A percentile compares a stretch with the other conserved stretches of the same genome.
phyloP scores from a whole-genome alignment of 164 flowering plant species.

The Nymphaea thermarum region DNA sequence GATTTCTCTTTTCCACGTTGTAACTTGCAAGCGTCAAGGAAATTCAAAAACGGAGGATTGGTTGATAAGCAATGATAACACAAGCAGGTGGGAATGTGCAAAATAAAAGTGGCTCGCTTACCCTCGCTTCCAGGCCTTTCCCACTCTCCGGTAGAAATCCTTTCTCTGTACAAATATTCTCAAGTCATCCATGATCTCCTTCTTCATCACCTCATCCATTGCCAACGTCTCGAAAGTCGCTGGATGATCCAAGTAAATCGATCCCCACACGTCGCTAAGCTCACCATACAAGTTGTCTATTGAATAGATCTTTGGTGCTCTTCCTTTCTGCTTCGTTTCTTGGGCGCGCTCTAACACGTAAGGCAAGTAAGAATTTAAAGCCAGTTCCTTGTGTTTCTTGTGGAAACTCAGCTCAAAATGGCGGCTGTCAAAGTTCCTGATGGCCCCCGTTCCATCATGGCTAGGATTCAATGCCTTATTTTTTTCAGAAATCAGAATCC shows the following conservation, averaged over 20 bases:
- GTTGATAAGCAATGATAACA: too few species aligned
- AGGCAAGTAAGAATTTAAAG: slow-evolving; percentile 1
- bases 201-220: slow-evolving; percentile 4
- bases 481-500: slow-evolving; percentile 1
- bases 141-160: slow-evolving; percentile 5
- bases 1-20: too few species aligned
- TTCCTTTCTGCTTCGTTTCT: not conserved
- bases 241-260: slow-evolving; percentile 5
- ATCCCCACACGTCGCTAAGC: not conserved
- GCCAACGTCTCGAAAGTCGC: slow-evolving; percentile 8
- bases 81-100: too few species aligned
- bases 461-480: not conserved
- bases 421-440: not conserved
- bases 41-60: too few species aligned
- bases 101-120: not conserved
- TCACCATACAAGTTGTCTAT: not conserved
- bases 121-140: slow-evolving; percentile 10
- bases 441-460: not conserved
- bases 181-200: slow-evolving; percentile 3
- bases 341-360: not conserved
- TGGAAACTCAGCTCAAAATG: slow-evolving; percentile 1
- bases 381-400: slow-evolving; percentile 2
- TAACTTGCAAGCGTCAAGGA: too few species aligned
- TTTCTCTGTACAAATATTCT: slow-evolving; percentile 1
- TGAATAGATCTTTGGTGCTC: not conserved